These are phyloP conservation scores for Triticum dicoccoides DNA, from an alignment of 176 grass and related monocot species.

Conservation along the genomic window DNA sequence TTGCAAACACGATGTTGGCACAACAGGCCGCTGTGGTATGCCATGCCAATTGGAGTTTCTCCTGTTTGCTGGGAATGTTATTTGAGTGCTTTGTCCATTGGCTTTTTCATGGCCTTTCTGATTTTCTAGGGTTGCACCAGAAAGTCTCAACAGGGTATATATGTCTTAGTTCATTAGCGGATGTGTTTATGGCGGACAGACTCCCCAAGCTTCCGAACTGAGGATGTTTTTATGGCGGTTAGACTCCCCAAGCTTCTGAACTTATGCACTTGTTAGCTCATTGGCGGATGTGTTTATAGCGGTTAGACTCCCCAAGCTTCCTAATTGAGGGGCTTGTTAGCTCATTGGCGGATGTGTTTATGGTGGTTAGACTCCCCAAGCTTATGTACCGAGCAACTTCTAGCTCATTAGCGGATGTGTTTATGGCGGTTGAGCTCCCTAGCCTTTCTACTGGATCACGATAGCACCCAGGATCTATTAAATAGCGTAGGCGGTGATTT, in stretches of 20 bases:
- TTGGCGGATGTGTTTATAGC: neutral
- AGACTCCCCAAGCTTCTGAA: too few species aligned
- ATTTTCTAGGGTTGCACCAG: neutral
- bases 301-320: too few species aligned
- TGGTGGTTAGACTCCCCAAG: neutral
- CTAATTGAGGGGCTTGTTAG: too few species aligned
- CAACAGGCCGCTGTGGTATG: neutral
- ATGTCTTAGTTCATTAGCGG: neutral
- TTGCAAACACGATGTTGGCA: neutral
- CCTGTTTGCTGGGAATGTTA: neutral
- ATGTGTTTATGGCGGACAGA: neutral
- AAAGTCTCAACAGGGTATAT: neutral
- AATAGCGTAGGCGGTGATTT: neutral
- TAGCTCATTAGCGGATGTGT: slow-evolving; percentile 13
- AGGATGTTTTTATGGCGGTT: slow-evolving; percentile 1
- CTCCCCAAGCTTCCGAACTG: too few species aligned
- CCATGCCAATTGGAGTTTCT: neutral
- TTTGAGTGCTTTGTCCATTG: neutral
- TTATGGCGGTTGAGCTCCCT: slow-evolving; percentile 5
- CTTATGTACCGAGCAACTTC: neutral
- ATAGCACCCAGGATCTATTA: neutral
- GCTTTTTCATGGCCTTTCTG: neutral
- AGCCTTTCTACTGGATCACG: neutral
- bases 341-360: too few species aligned
- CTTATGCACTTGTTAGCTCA: too few species aligned